Evolutionary conservation across 179 eudicot species (phyloP).

Genomic region (Gypsophila paniculata): DNA sequence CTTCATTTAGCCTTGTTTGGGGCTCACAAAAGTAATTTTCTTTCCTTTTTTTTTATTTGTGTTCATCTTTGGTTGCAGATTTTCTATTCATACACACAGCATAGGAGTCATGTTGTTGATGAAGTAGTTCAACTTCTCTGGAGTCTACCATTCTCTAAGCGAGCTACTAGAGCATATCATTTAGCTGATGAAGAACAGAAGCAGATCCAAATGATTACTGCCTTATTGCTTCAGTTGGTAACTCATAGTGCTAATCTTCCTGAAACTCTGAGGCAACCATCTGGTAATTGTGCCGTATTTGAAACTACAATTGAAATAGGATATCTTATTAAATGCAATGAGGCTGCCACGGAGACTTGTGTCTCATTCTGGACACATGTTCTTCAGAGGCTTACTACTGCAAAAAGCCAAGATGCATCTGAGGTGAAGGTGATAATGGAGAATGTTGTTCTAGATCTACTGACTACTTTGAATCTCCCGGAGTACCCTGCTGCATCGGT

Average conservation of each 20-base stretch:
- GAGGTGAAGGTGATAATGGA: conserved; percentile 78
- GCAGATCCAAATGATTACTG: conserved; percentile 88
- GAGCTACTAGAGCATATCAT: conserved; percentile 75
- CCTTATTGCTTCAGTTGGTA: conserved; percentile 78
- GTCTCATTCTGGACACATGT: conserved; percentile 89
- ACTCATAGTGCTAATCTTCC: conserved; percentile 92
- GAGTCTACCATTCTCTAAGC: conserved; percentile 78
- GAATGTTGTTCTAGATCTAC: conserved; percentile 77
- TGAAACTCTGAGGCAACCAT: conserved; percentile 60
- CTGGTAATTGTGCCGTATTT: conserved; percentile 43
- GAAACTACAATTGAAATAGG: conserved; percentile 55
- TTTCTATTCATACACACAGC: conserved; percentile 68
- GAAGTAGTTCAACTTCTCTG: conserved; percentile 77
- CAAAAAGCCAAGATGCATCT: conserved; percentile 76
- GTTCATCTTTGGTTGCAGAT: conserved; percentile 48
- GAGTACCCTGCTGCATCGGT: conserved; percentile 94
- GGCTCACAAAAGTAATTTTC: conserved; percentile 11
- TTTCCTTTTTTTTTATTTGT: neutral
- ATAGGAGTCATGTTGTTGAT: conserved; percentile 75
- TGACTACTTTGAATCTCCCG: conserved; percentile 78
- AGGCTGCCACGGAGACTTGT: conserved; percentile 88
- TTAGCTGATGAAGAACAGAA: conserved; percentile 94
- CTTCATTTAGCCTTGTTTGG: conserved; percentile 18
- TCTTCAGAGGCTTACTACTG: conserved; percentile 75
- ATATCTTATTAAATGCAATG: conserved; percentile 63